These are phyloP conservation scores for Chenopodium suecicum DNA, from an alignment of 148 eudicot species.

Conservation along the genomic window DNA sequence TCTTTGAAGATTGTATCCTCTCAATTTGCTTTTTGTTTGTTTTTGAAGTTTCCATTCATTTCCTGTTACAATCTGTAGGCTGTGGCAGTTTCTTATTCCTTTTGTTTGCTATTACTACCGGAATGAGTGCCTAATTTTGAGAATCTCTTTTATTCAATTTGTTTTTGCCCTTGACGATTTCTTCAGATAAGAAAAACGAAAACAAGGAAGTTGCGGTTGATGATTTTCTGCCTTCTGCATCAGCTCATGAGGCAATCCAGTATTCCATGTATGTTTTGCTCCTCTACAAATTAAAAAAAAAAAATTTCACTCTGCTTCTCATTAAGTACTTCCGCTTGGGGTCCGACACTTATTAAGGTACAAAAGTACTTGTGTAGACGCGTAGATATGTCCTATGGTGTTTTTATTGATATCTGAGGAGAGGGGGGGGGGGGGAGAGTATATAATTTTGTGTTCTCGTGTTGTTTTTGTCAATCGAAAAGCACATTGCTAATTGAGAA, in stretches of 20 bases:
- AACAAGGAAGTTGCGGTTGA: conserved; percentile 65
- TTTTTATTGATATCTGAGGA: background rate
- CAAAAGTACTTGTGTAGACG: too few species aligned
- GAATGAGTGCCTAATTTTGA: background rate
- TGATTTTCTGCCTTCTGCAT: conserved; percentile 52
- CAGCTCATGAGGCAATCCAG: conserved; percentile 48
- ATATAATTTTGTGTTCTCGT: background rate
- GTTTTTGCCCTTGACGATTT: conserved; percentile 10
- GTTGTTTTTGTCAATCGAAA: background rate
- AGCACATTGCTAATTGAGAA: background rate
- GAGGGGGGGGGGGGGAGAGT: background rate
- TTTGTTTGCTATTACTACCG: background rate
- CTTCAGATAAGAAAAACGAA: conserved; percentile 59
- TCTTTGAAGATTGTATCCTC: conserved; percentile 90
- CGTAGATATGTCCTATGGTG: background rate
- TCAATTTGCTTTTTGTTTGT: background rate
- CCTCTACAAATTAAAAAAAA: background rate
- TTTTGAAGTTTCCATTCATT: background rate
- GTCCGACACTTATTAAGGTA: background rate
- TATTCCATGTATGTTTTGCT: conserved; percentile 47
- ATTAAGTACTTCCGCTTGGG: too few species aligned
- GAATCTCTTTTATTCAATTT: background rate
- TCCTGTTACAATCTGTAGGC: background rate
- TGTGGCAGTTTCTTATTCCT: background rate
- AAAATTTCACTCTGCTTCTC: background rate